These are phyloP conservation scores for Schizosaccharomyces pombe DNA, from an alignment of 805 yeast genomes.

Conservation along the genomic window ASM294v3 CU329670.1:4892501-4893000, in stretches of 20 bases:
- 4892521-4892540: constrained; percentile 76
- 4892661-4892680: constrained; percentile 83
- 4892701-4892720: constrained; percentile 61
- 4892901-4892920: not conserved
- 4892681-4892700: constrained; percentile 18
- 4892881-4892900: constrained; percentile 53
- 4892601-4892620: constrained; percentile 87
- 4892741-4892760: constrained; percentile 64
- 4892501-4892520: constrained; percentile 87
- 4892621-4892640: constrained; percentile 37
- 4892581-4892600: constrained; percentile 94
- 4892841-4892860: constrained; percentile 34
- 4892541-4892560: constrained; percentile 67
- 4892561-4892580: constrained; percentile 68
- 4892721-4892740: constrained; percentile 56
- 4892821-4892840: constrained; percentile 79
- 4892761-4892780: constrained; percentile 86
- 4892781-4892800: constrained; percentile 93
- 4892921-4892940: not conserved
- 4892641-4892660: constrained; percentile 60
- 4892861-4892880: constrained; percentile 47
- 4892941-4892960: not conserved
- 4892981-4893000: constrained; percentile 67
- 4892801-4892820: constrained; percentile 93
- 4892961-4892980: constrained; percentile 39